Conservation (phyloP, 2,329 filamentous ascomycete species). For the Tympanopsis confertula region DNA sequence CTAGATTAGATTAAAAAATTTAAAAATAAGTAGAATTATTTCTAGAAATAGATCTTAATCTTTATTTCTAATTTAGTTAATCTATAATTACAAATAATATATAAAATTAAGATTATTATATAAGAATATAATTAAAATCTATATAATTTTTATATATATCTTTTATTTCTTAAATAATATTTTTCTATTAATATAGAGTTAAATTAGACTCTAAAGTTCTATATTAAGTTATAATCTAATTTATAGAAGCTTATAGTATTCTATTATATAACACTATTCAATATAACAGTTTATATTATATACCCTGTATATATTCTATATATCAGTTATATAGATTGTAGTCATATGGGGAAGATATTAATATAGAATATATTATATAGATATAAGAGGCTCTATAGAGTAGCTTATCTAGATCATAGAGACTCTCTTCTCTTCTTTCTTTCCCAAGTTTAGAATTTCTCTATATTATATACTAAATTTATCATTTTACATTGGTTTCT, state of each 20-base stretch:
- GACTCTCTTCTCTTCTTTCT: too few relatives aligned
- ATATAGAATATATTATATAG: too few relatives aligned
- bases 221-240: constrained; percentile 2
- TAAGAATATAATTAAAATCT: background rate
- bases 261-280: constrained; percentile 2
- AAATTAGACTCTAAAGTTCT: constrained; percentile 1
- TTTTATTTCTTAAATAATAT: background rate
- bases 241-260: too few relatives aligned
- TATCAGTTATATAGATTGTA: background rate
- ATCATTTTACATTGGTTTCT: too few relatives aligned
- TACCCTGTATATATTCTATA: background rate
- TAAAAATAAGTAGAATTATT: background rate
- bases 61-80: background rate
- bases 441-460: too few relatives aligned
- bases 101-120: background rate
- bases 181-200: too few relatives aligned
- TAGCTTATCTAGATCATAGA: too few relatives aligned
- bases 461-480: too few relatives aligned
- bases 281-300: constrained; percentile 1
- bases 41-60: background rate
- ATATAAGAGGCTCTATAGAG: too few relatives aligned
- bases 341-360: too few relatives aligned
- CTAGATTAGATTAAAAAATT: background rate
- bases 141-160: too few relatives aligned
- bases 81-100: constrained; percentile 1